Evolutionary conservation across 108 stramenopile genomes (phyloP), one percentile per base, ranked within the genome.

Genomic region (Bacterosira constricta): DNA sequence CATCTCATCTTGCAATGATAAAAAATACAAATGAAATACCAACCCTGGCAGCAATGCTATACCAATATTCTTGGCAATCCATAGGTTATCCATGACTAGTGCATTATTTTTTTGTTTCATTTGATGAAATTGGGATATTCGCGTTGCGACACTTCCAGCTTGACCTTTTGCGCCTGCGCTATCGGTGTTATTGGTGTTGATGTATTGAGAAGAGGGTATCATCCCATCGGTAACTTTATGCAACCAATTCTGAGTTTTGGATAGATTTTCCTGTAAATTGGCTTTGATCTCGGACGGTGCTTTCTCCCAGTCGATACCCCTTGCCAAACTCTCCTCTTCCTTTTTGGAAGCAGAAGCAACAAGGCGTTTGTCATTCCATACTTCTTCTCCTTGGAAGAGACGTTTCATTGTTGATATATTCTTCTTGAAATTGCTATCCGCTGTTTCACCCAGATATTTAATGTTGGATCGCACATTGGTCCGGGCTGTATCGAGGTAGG

Each of bases 1-100:
- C 68, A 64, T 70, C 49, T 77, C 76, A 35, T 77, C 76, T 27
- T 77, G 63, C 68, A 63, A 53, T 13, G 55, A 77, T 35, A 37
- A 21, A 37, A 59, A 65, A 31, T 58, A 63, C 46, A 69, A 37
- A 46, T 62, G 61, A 26, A 77, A 32, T 11, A 69, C 0, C 6
- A 44, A 26, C 17, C 76, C 76, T 18, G 76, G 76, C 29, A 65
- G 35, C 13, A 69, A 61, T 6, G 76, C 76, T 17, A 77, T 20
- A 0, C 35, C 52, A 44, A 77, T 42, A 64, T 77, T 77, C 54
- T 62, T 63, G 45, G 57, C 68, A 41, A 77, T 37, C 76, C 76
- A 77, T 58, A 39, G 35, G 3, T 34, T 50, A 55, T 77, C 76
- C 68, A 77, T 77, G 10, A 77, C 68, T 10, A 77, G 30, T 12